Evolutionary conservation across 139 green algal species (phyloP).

Genomic region (Chlamydomonas incerta): DNA sequence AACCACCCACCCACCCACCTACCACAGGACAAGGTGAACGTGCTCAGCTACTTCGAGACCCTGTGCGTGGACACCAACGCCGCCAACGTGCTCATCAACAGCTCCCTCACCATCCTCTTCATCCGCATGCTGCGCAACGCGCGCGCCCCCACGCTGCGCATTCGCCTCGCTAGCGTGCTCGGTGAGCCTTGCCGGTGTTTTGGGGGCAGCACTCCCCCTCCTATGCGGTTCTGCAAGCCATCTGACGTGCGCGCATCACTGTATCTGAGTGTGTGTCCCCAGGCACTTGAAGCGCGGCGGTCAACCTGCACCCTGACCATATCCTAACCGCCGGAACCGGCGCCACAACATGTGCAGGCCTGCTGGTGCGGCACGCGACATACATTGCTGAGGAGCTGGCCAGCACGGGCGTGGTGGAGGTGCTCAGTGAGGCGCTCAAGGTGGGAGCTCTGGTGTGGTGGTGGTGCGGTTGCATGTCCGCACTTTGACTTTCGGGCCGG

Average conservation of each 20-base stretch:
- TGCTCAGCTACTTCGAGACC: constrained; percentile 93
- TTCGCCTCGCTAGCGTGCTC: constrained; percentile 70
- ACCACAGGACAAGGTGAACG: constrained; percentile 76
- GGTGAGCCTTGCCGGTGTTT: too few species aligned
- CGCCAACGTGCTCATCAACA: constrained; percentile 93
- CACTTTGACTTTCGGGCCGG: too few species aligned
- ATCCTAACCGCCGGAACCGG: too few species aligned
- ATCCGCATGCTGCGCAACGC: constrained; percentile 80
- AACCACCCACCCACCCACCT: background rate
- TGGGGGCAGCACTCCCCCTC: too few species aligned
- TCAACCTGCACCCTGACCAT: too few species aligned
- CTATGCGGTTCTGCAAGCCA: too few species aligned
- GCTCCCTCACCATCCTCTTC: constrained; percentile 80
- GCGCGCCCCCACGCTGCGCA: constrained; percentile 64
- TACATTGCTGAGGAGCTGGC: constrained; percentile 83
- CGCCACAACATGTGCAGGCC: constrained; percentile 33
- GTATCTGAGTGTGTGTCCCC: too few species aligned
- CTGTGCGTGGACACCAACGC: constrained; percentile 79
- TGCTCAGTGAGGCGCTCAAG: constrained; percentile 80
- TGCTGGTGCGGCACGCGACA: constrained; percentile 93
- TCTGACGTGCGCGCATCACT: too few species aligned
- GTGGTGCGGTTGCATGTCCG: too few species aligned
- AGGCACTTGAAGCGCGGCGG: too few species aligned
- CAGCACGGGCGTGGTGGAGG: constrained; percentile 75
- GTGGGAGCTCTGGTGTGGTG: background rate